Evolutionary conservation across 208 protist species (phyloP), one percentile per base, ranked within the genome.

Genomic region (Leptomonas seymouri): DNA sequence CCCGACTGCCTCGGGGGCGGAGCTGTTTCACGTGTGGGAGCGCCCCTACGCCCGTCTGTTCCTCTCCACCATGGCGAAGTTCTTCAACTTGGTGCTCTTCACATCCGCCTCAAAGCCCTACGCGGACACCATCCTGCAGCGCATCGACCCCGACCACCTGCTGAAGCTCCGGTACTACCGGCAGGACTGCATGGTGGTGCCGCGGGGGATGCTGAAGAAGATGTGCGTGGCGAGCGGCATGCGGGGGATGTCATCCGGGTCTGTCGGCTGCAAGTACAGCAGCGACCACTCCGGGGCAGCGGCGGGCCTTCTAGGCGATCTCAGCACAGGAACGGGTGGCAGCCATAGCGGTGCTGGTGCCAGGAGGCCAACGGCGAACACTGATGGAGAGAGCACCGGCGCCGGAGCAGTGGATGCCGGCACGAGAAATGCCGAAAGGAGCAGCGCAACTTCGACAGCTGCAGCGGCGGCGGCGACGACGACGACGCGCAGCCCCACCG

Each of bases 11-110:
- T 77, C 81, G 0, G 91, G 91, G 12, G 87, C 86, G 39, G 88
- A 96, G 75, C 78, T 96, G 36, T 94, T 92, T 72, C 87, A 93
- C 56, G 81, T 96, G 25, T 96, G 91, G 89, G 88, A 82, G 75
- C 84, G 91, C 18, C 91, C 91, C 9, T 73, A 94, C 71, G 74
- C 80, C 18, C 78, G 66, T 21, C 76, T 93, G 3, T 96, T 96
- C 57, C 74, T 96, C 28, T 27, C 66, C 45, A 93, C 89, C 7
- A 72, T 84, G 31, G 74, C 89, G 56, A 91, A 87, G 73, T 73
- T 94, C 1, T 96, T 87, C 69, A 96, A 93, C 65, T 30, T 96
- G 11, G 91, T 89, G 14, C 80, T 96, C 58, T 96, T 96, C 78
- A 96, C 91, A n/a, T 90, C 89, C 1, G 84, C 91, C 4, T 91